A percentile compares a stretch with the other conserved stretches of the same genome.
Conservation (phyloP, 2,329 filamentous ascomycete genomes). For the Camptophora hylomeconis region DNA sequence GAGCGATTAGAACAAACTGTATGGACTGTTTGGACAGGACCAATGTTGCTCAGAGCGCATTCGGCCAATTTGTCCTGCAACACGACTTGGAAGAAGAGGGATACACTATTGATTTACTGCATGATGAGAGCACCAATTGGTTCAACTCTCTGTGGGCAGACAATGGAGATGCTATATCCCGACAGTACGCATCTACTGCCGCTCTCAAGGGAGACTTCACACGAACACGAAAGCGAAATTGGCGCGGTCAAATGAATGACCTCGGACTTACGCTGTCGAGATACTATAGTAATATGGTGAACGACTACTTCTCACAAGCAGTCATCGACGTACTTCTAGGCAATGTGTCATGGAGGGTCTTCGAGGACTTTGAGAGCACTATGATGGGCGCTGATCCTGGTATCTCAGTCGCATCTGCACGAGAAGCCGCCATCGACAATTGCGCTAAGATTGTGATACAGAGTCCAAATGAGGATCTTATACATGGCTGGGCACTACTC, state of each 20-base stretch:
- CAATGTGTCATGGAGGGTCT: conserved; percentile 70
- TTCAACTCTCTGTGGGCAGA: conserved; percentile 97
- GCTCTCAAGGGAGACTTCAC: conserved; percentile 97
- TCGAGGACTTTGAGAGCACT: conserved; percentile 85
- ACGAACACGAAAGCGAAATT: conserved; percentile 70
- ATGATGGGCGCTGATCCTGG: conserved; percentile 91
- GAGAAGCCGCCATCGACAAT: conserved; percentile 80
- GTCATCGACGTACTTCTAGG: conserved; percentile 90
- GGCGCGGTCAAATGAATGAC: conserved; percentile 81
- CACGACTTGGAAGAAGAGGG: conserved; percentile 63
- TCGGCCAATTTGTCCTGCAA: conserved; percentile 71
- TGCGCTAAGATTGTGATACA: conserved; percentile 77
- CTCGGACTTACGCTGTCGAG: conserved; percentile 71
- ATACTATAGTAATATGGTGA: conserved; percentile 78
- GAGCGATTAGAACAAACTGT: conserved; percentile 85
- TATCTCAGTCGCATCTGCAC: conserved; percentile 69
- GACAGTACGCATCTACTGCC: conserved; percentile 89
- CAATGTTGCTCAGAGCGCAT: conserved; percentile 89
- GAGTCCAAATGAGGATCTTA: conserved; percentile 62
- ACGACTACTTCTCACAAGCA: conserved; percentile 92
- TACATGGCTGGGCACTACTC: conserved; percentile 79
- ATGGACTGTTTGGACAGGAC: conserved; percentile 98
- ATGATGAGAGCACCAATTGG: conserved; percentile 72
- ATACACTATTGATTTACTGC: conserved; percentile 60
- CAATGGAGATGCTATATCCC: conserved; percentile 90